Base-by-base conservation (phyloP, 2,329 filamentous ascomycete species). In the Daldinia sp. region DNA sequence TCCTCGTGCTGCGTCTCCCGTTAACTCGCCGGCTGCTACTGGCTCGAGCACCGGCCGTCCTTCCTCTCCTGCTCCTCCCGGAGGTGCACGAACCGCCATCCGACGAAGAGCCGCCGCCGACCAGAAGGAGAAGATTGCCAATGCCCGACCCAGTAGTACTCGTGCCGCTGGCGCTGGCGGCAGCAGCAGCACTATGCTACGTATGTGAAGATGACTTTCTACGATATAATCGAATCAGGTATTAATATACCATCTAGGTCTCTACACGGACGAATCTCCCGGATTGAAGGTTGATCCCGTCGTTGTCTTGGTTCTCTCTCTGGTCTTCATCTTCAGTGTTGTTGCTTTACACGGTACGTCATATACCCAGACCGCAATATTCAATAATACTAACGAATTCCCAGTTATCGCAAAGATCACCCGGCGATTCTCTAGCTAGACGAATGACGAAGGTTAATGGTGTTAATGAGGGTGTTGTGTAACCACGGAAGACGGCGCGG, bases 281-380 rank as follows among this genome's bases (percentile, higher is more conserved):
- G 95, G 95, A 66, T 84, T 99, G 74, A 97, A 97, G 84, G 95
- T 99, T 69, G 95, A 99, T 79, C 95, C 95, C 19, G 95, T 99
- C 63, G 94, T 99, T 70, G 94, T 99, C 68, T 86, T 99, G 75
- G 95, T 97, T 71, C 85, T 99, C 72, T 96, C 93, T 75, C 87
- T 99, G 73, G 95, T 96, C 67, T 99, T 99, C 81, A 99, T 99
- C 80, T 97, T 99, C 83, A 95, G 91, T 76, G 95, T 99, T 76
- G 95, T 99, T 75, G 94, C 93, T 72, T 85, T 99, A 76, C 95
- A 99, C 83, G 93, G 95, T 98, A 88, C 73, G 92, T 84, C 51
- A n/a, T 6, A 15, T 21, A 11, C 41, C 15, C 11, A 9, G 6
- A 19, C 9, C 5, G 11, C 19, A 30, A 10, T 11, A 10, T 4